Evolutionary conservation across 495 filamentous ascomycete species (phyloP), one percentile per base, ranked within the genome.

Genomic region (Cairneyella variabilis): DNA sequence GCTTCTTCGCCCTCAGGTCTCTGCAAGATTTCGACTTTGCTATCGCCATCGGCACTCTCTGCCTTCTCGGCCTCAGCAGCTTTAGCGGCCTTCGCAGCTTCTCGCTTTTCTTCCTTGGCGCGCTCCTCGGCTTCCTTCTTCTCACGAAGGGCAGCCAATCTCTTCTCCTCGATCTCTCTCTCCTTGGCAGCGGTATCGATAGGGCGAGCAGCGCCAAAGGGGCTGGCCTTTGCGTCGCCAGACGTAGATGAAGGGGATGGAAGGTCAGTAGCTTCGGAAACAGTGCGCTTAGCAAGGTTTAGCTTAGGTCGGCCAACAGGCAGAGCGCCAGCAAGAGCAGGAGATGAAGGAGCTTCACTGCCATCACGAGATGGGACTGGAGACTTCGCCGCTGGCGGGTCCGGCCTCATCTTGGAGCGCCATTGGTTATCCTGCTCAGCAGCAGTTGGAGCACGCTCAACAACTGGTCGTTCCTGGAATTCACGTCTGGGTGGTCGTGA

Each of bases 101-200:
- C 61, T 37, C 73, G 75, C 66, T 81, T 84, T 49, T 93, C 90
- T 53, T 86, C 80, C 65, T 84, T 86, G 18, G 81, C 83, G 70
- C 92, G 95, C 40, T 95, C 90, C 3, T 96, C 92, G 0, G 83
- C 82, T 48, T 96, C 92, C 67, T 86, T 88, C 79, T 90, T 95
- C 61, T 88, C 84, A 56, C 83, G 84, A 43, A 89, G 23, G 2
- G 82, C 79, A 44, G 85, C 73, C 62, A 86, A 74, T 53, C 86
- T 82, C 74, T 87, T 91, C 72, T 95, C 91, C 64, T 91, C 92
- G 25, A 97, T 82, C 68, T 95, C 86, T 49, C 82, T 85, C 71
- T 96, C 92, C 42, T 86, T 80, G 8, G 90, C 78, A 17, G 89
- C 88, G 43, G 90, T 95, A 69, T 97, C 90, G 56, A 95, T 95